Percentiles rank a stretch among this genome's conserved stretches.
phyloP scores from a whole-genome alignment of 306 rosid genomes.

The Rosa chinensis region DNA sequence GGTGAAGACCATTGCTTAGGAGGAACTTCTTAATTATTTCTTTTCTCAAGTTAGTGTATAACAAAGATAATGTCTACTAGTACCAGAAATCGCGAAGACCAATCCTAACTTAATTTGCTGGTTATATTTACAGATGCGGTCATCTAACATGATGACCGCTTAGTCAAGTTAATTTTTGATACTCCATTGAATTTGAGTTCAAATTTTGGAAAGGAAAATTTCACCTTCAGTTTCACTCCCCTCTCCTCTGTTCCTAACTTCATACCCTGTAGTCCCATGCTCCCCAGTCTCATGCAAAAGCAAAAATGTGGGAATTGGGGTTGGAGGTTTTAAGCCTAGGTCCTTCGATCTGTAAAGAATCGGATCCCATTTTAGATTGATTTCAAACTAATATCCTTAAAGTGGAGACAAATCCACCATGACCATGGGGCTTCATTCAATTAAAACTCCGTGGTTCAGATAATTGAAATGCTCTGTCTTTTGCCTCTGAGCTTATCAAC shows the following conservation, averaged over 20 bases:
- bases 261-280: neutral
- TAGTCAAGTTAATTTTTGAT: neutral
- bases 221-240: too few relatives aligned
- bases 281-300: neutral
- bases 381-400: neutral
- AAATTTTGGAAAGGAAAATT: neutral
- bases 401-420: neutral
- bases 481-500: neutral
- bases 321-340: neutral
- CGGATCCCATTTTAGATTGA: neutral
- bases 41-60: neutral
- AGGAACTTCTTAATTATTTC: neutral
- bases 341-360: neutral
- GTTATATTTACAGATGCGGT: neutral
- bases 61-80: neutral
- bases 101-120: neutral
- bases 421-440: neutral
- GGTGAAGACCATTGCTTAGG: constrained; percentile 60
- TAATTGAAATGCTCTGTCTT: too few relatives aligned
- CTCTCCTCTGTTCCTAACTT: neutral
- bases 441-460: neutral
- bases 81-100: neutral
- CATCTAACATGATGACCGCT: neutral
- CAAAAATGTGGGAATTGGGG: neutral
- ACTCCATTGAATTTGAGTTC: neutral